Evolutionary conservation across 2,329 filamentous ascomycete species (phyloP), one percentile per base, ranked within the genome.

Genomic region (Penicillium expansum): DNA sequence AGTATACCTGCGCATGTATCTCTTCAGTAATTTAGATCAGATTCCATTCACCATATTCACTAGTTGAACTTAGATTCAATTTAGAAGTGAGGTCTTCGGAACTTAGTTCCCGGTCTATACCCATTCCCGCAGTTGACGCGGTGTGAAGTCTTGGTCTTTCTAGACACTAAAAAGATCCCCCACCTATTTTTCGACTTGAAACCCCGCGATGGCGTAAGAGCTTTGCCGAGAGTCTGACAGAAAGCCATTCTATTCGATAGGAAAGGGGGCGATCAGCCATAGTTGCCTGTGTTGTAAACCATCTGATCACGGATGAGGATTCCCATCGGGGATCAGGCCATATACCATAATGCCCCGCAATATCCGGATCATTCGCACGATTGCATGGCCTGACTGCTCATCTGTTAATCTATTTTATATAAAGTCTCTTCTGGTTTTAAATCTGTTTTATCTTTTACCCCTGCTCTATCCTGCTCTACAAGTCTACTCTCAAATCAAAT

Each of bases 151-250:
- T 30, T 33, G 30, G 9, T 9, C 38, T 8, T 9, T 22, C 14
- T 33, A n/a, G 7, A 48, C 20, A 6, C 18, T 33, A 20, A 22
- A 44, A 24, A 27, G 5, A 43, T 29, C n/a, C 52, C 59, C 55
- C 59, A 58, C 61, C 52, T 49, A 43, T 39, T 57, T 44, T 37
- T 11, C 33, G 20, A 47, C 45, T 52, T 52, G n/a, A 42, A 38
- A 58, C 60, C 58, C 62, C 60, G 53, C 62, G 49, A 66, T 66
- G 63, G 63, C 62, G 60, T 64, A 55, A 64, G 62, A n/a, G 20
- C 33, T 35, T 39, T 30, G 55, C 56, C 55, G 51, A 61, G 42
- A 52, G 22, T 30, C 55, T 56, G 55, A 32, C 18, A 22, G 11
- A 14, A 1, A 33, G 29, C n/a, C 5, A 18, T 43, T 10, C 14